phyloP scores from a whole-genome alignment of 768 basidiomycete genomes.

The Tubosaeta sp. region DNA sequence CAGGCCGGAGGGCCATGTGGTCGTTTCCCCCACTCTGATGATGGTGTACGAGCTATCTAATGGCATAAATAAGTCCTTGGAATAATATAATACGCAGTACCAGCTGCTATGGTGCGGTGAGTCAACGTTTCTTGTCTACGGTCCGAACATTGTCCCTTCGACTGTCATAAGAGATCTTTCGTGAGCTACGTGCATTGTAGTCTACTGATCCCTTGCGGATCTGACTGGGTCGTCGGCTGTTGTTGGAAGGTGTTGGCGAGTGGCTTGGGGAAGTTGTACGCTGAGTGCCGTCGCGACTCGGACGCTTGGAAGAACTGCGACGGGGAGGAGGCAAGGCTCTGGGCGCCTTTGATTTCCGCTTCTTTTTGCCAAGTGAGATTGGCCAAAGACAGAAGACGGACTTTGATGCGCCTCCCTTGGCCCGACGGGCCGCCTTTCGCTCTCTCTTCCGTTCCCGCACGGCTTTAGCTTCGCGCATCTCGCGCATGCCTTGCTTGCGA shows the following conservation, averaged over 20 bases:
- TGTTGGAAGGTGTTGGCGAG: constrained; percentile 14
- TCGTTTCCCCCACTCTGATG: background rate
- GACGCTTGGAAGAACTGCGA: constrained; percentile 10
- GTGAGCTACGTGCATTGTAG: constrained; percentile 12
- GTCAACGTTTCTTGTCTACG: constrained; percentile 6
- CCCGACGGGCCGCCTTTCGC: constrained; percentile 18
- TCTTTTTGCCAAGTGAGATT: constrained; percentile 20
- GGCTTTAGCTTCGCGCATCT: constrained; percentile 57
- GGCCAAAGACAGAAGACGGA: constrained; percentile 25
- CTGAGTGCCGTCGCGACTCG: constrained; percentile 7
- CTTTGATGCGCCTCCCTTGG: constrained; percentile 12
- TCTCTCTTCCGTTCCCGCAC: constrained; percentile 28
- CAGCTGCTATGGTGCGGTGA: background rate
- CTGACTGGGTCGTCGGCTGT: constrained; percentile 19
- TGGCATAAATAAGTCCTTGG: constrained; percentile 19
- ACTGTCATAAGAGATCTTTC: constrained; percentile 16
- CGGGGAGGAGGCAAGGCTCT: constrained; percentile 5
- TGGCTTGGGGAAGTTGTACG: constrained; percentile 10
- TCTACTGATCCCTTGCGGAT: constrained; percentile 6
- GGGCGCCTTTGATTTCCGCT: constrained; percentile 6
- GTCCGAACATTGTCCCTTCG: constrained; percentile 6
- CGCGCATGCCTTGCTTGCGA: constrained; percentile 64
- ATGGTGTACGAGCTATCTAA: constrained; percentile 6
- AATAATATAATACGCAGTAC: constrained; percentile 14
- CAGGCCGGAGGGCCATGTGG: background rate